A percentile compares a stretch with the other conserved stretches of the same genome.
Conservation (phyloP, 352 stramenopile genomes). For the Pythium rishiriense region DNA sequence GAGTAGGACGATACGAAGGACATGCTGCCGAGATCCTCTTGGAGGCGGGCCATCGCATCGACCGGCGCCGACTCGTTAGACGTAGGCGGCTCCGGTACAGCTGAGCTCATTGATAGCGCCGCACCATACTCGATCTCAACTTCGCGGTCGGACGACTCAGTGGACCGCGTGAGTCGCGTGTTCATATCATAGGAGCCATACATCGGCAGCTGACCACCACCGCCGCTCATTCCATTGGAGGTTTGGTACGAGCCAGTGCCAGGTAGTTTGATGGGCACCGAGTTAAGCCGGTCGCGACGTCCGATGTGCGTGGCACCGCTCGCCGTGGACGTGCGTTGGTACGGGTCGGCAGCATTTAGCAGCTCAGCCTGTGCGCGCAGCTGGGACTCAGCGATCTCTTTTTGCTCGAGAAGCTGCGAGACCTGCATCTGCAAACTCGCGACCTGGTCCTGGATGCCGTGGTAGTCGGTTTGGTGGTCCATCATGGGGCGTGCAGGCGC, state of each 20-base stretch:
- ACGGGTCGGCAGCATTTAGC: conserved; percentile 30
- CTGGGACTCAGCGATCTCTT: conserved; percentile 76
- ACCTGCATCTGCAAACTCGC: conserved; percentile 85
- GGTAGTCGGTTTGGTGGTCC: conserved; percentile 31
- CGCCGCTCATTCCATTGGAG: neutral
- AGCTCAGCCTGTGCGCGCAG: conserved; percentile 72
- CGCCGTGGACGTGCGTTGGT: neutral
- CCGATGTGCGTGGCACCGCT: neutral
- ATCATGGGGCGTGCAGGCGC: conserved; percentile 50
- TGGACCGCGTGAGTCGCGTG: conserved; percentile 18
- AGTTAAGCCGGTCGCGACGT: conserved; percentile 60
- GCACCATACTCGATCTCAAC: conserved; percentile 27
- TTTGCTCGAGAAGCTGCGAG: conserved; percentile 82
- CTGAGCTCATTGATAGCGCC: conserved; percentile 20
- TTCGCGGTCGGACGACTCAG: conserved; percentile 22
- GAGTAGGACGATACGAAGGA: conserved; percentile 40
- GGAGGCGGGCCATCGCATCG: conserved; percentile 24
- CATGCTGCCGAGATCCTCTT: conserved; percentile 33
- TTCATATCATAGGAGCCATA: conserved; percentile 26
- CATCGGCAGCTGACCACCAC: neutral
- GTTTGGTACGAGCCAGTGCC: neutral
- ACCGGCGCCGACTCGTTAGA: conserved; percentile 14
- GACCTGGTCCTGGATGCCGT: conserved; percentile 77
- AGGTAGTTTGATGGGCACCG: conserved; percentile 54
- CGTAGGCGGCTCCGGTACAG: conserved; percentile 23